A percentile compares a stretch with the other conserved stretches of the same genome.
Conservation (phyloP, 2,329 filamentous ascomycete genomes). For the Aspergillus quadrilineatus region DNA sequence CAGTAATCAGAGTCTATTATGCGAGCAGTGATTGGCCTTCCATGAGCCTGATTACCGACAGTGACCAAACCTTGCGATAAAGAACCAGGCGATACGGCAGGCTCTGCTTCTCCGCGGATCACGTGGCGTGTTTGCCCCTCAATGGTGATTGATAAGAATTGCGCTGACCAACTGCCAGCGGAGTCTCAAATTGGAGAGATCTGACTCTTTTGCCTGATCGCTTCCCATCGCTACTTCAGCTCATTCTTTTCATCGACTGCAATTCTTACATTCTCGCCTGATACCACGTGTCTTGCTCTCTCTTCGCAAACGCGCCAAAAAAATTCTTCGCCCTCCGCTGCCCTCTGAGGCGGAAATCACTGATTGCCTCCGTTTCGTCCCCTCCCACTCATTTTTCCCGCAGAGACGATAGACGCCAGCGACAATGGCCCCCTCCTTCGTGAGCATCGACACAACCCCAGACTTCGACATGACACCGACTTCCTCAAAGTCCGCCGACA, state of each 20-base stretch:
- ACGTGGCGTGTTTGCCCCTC: conserved; percentile 2
- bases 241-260: background rate
- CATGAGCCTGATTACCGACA: background rate
- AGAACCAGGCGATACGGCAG: background rate
- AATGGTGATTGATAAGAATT: conserved; percentile 9
- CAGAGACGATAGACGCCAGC: background rate
- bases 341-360: background rate
- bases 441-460: conserved; percentile 55
- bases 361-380: background rate
- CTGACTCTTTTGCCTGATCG: background rate
- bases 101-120: conserved; percentile 10
- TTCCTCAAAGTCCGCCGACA: conserved; percentile 24
- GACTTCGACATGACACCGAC: conserved; percentile 48
- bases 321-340: background rate
- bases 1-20: background rate
- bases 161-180: conserved; percentile 3
- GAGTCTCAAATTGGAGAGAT: background rate
- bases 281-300: background rate
- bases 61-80: background rate
- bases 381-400: background rate
- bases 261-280: background rate
- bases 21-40: background rate
- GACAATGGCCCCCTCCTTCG: conserved; percentile 18
- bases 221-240: background rate
- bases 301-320: background rate